These are phyloP conservation scores for Scolecobasidium constrictum DNA, from an alignment of 2,329 filamentous ascomycete genomes.

Conservation along the genomic window DNA sequence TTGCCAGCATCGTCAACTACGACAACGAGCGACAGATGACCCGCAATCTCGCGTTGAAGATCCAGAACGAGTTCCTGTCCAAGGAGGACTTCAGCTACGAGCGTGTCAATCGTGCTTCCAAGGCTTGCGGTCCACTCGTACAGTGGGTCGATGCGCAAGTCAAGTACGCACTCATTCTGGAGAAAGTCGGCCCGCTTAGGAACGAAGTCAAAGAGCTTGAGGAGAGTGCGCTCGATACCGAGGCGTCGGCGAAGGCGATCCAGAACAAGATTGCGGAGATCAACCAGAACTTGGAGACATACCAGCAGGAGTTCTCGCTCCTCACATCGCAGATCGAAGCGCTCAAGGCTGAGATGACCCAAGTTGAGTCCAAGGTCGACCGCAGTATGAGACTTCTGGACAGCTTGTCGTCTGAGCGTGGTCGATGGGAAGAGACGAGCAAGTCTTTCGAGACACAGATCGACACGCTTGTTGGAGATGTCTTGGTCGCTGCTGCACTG, in stretches of 20 bases:
- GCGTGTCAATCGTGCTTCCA: conserved; percentile 89
- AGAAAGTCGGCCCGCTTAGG: conserved; percentile 83
- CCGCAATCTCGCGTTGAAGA: conserved; percentile 65
- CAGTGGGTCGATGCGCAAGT: conserved; percentile 97
- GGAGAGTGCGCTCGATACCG: conserved; percentile 80
- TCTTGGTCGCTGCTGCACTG: conserved; percentile 92
- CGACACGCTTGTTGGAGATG: conserved; percentile 88
- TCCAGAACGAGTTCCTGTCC: conserved; percentile 84
- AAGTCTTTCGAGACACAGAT: conserved; percentile 98
- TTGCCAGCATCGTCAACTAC: conserved; percentile 93
- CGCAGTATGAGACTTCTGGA: conserved; percentile 89
- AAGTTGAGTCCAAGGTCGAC: conserved; percentile 96
- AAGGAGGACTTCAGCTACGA: conserved; percentile 96
- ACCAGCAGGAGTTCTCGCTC: conserved; percentile 92
- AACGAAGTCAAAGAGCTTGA: conserved; percentile 83
- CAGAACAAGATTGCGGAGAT: conserved; percentile 75
- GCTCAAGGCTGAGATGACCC: conserved; percentile 93
- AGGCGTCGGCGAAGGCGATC: conserved; percentile 84
- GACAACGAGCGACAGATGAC: conserved; percentile 97
- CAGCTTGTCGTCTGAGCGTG: conserved; percentile 86
- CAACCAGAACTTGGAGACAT: conserved; percentile 83
- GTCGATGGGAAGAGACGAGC: conserved; percentile 92
- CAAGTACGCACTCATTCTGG: conserved; percentile 93
- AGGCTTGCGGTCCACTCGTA: conserved; percentile 90
- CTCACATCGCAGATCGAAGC: conserved; percentile 95